Evolutionary conservation across 441 rosid genomes (phyloP).

Genomic region (Flueggea neowawraea): DNA sequence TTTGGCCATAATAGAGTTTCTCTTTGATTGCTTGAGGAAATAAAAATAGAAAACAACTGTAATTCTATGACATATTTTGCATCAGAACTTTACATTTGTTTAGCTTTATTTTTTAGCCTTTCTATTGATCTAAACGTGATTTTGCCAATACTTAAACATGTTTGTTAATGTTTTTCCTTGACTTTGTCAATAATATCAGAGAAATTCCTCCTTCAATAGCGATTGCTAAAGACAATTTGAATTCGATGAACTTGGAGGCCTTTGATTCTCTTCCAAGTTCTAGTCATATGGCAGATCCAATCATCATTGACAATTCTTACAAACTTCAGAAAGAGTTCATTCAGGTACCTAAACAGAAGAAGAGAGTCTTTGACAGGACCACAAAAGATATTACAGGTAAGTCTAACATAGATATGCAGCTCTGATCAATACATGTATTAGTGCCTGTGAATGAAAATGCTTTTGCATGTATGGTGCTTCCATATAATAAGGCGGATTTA

Average conservation of each 20-base stretch:
- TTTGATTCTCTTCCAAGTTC: conserved; percentile 36
- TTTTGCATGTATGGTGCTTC: background rate
- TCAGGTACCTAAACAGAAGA: conserved; percentile 14
- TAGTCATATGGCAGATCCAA: conserved; percentile 17
- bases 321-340: conserved; percentile 19
- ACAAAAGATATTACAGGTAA: no score
- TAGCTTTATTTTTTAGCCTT: no score
- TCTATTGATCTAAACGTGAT: no score
- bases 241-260: conserved; percentile 68
- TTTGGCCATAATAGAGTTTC: no score
- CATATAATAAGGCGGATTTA: background rate
- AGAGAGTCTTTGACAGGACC: background rate
- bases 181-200: conserved; percentile 42
- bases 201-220: conserved; percentile 69
- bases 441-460: background rate
- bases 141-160: no score
- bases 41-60: no score
- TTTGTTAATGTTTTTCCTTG: conserved; percentile 33
- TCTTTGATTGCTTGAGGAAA: no score
- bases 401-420: no score
- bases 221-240: conserved; percentile 67
- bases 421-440: conserved; percentile 8
- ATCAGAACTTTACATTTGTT: no score
- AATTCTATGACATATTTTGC: no score
- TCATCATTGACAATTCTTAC: background rate